Evolutionary conservation across 192 early-diverging fungal genomes (phyloP), one percentile per base, ranked within the genome.

Genomic region (Powellomyces hirtus): DNA sequence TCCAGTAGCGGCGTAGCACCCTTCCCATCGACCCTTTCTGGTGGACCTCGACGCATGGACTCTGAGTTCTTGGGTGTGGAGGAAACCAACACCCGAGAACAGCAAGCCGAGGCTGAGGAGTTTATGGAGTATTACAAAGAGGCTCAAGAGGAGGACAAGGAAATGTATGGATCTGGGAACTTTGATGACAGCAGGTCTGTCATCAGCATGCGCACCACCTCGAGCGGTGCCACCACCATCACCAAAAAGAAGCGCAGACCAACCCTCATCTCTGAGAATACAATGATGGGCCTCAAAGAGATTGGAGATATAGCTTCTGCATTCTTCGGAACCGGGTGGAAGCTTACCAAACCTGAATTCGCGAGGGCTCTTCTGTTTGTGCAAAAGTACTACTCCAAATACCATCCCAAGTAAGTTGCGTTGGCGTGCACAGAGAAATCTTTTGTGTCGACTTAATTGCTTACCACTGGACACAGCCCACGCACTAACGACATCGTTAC

Each of bases 281-380:
- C 67, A 11, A 14, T 69, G 13, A 4, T 60, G 55, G 67, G 67
- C 4, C 35, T 69, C 38, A 69, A 69, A 35, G 73, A 70, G 44
- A 10, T 75, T 4, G 59, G 71, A 2, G 58, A 74, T 27, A 26
- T 71, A 7, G 38, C 62, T 14, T 55, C 67, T 4, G 72, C 77
- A 3, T 71, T 78, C 22, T 70, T 69, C 55, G 49, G 62, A 16
- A 65, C 72, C n/a, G 77, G 77, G 1, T 78, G 77, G 77, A 68
- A 68, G 20, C 53, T 78, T 1, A 60, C 38, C 40, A 78, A 78
- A 38, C 14, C 44, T 14, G 72, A 78, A 13, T 71, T 78, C 57
- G 68, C 59, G 4, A 31, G 64, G 14, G 24, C 67, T 10, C 10
- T 57, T n/a, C 38, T 64, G 26, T 64, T 69, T 56, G 30, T 69